These are phyloP conservation scores for Penicillium lagena DNA, from an alignment of 495 filamentous ascomycete genomes.

Conservation along the genomic window DNA sequence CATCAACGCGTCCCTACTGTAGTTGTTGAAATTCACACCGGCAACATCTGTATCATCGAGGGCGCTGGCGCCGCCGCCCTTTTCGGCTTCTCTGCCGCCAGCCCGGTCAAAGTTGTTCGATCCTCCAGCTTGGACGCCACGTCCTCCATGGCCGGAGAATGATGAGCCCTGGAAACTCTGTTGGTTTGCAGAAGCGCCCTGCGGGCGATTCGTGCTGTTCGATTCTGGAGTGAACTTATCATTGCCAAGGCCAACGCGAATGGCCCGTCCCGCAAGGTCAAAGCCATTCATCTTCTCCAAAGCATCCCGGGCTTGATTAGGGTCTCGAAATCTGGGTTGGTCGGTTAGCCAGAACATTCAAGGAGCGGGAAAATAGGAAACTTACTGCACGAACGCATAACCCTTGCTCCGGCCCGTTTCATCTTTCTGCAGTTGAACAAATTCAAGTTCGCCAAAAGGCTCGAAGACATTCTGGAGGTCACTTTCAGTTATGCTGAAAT, in stretches of 20 bases:
- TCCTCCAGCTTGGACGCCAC: conserved; percentile 77
- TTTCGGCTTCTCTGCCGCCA: conserved; percentile 84
- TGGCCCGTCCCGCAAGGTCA: conserved; percentile 94
- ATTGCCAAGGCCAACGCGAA: conserved; percentile 98
- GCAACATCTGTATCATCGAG: conserved; percentile 97
- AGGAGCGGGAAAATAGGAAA: conserved; percentile 14
- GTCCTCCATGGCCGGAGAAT: conserved; percentile 87
- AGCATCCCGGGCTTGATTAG: conserved; percentile 84
- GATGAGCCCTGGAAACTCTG: conserved; percentile 86
- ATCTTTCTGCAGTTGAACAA: conserved; percentile 94
- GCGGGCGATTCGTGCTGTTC: conserved; percentile 78
- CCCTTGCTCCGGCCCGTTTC: conserved; percentile 86
- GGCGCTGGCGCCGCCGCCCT: conserved; percentile 85
- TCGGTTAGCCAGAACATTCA: conserved; percentile 6
- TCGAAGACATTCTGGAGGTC: conserved; percentile 96
- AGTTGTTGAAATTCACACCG: conserved; percentile 98
- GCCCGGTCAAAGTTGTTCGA: conserved; percentile 85
- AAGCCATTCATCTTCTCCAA: conserved; percentile 99
- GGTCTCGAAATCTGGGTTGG: conserved; percentile 75
- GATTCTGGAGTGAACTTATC: conserved; percentile 99
- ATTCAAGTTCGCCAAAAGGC: conserved; percentile 96
- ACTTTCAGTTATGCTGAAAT: conserved; percentile 98
- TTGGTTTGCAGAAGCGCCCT: conserved; percentile 63
- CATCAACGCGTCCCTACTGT: conserved; percentile 96
- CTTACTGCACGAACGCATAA: conserved; percentile 99